Evolutionary conservation across 106 monocot genomes (phyloP), one percentile per base, ranked within the genome.

Genomic region (Vanilla planifolia): DNA sequence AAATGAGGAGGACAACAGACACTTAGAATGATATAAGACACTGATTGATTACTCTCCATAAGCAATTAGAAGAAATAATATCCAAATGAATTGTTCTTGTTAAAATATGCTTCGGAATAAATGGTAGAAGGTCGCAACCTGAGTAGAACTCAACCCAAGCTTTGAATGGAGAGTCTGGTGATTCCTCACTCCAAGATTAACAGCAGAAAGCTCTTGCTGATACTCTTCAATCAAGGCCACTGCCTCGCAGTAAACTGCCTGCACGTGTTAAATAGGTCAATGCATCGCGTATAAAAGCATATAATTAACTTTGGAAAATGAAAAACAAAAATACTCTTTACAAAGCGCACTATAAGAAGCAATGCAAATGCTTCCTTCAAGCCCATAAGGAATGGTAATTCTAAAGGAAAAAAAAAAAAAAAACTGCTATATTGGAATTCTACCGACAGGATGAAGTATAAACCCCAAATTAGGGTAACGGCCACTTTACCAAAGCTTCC

Each of bases 151-250:
- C 69, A 85, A 45, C 30, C 79, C 79, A 29, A 61, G 73, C 42
- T 75, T 67, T 8, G 79, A 51, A 48, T 79, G 69, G 8, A 82
- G 52, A 34, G 55, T 46, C 20, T 64, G 70, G 3, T 66, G 17
- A 46, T 93, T 80, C 73, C 79, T 85, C 10, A 17, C 59, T 3
- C 85, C 80, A 46, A 74, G 51, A 16, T 62, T 63, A 6, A 51
- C 50, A 35, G 55, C 67, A 24, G 73, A 69, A 2, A 71, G 13
- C 2, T 70, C 61, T 48, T 90, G 95, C 30, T 91, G 91, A 62
- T 82, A 88, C 34, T 98, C 81, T 46, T 98, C 96, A 27, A 91
- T 77, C 74, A 98, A 79, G 2, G 78, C 74, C 17, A 92, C 64
- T 6, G 83, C 81, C 72, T 92, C 92, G 14, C 62, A 61, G 52